These are phyloP conservation scores for Tetrahymena borealis DNA, from an alignment of 73 alveolate genomes.

Conservation along the genomic window DNA sequence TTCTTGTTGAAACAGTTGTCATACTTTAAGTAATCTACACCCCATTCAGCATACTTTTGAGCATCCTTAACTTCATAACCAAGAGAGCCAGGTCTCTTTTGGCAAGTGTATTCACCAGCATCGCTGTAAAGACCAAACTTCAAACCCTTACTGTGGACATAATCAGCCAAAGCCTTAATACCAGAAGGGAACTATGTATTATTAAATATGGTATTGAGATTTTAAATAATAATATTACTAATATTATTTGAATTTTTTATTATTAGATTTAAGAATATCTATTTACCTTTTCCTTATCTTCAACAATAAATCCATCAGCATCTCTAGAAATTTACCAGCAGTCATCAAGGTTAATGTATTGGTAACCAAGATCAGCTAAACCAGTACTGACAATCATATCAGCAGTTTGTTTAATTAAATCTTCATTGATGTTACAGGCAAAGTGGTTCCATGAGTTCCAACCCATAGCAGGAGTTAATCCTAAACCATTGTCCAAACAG, in stretches of 20 bases:
- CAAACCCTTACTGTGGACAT: constrained; percentile 59
- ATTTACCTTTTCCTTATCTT: not conserved
- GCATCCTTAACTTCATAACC: constrained; percentile 76
- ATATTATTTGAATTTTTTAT: not conserved
- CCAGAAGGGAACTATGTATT: constrained; percentile 73
- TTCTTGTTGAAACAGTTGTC: constrained; percentile 51
- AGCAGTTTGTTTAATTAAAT: constrained; percentile 51
- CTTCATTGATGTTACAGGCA: constrained; percentile 74
- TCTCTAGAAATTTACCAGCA: constrained; percentile 67
- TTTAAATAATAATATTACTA: too few species aligned
- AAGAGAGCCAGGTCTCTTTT: constrained; percentile 72
- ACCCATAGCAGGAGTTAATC: constrained; percentile 79
- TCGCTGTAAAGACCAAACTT: constrained; percentile 81
- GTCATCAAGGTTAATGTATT: constrained; percentile 71
- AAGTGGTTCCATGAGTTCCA: constrained; percentile 88
- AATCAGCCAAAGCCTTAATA: constrained; percentile 65
- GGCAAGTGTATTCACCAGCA: constrained; percentile 79
- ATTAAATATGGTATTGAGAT: constrained; percentile 31
- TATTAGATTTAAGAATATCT: not conserved
- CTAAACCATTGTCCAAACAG: constrained; percentile 60
- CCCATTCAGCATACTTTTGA: constrained; percentile 64
- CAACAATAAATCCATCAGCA: constrained; percentile 6
- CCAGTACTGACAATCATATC: constrained; percentile 64
- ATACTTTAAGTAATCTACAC: constrained; percentile 67
- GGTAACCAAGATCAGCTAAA: constrained; percentile 66